Evolutionary conservation across 768 basidiomycete genomes (phyloP).

Genomic region (Mycena rebaudengoi): DNA sequence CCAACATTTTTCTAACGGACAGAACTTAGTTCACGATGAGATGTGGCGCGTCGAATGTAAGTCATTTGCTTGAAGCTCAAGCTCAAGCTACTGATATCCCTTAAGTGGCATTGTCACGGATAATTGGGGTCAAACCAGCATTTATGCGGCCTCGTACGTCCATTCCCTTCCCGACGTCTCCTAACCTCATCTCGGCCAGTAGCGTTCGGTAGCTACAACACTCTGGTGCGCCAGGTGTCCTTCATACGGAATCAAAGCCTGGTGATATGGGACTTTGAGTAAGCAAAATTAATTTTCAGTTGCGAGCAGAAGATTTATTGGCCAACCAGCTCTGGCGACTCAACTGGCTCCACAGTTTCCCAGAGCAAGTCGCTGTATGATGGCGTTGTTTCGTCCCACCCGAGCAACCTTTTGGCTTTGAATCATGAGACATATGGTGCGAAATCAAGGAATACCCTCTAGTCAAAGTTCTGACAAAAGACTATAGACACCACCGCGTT

Average conservation of each 20-base stretch:
- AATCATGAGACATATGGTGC: conserved; percentile 11
- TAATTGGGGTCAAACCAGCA: conserved; percentile 52
- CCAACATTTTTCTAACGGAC: no score
- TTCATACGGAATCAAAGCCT: conserved; percentile 45
- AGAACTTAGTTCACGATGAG: conserved; percentile 44
- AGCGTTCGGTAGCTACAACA: conserved; percentile 58
- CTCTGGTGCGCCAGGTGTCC: conserved; percentile 52
- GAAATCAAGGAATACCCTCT: no score
- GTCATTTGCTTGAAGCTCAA: no score
- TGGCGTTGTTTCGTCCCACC: conserved; percentile 16
- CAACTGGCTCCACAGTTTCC: conserved; percentile 37
- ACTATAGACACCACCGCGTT: conserved; percentile 10
- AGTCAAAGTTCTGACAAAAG: not conserved
- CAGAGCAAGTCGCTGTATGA: conserved; percentile 41
- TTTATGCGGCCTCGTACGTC: conserved; percentile 57
- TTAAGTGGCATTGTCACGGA: conserved; percentile 51
- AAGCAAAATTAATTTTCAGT: not conserved
- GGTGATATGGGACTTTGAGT: conserved; percentile 52
- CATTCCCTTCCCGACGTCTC: not conserved
- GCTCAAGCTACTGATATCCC: not conserved
- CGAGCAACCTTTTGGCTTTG: not conserved
- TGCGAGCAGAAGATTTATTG: not conserved
- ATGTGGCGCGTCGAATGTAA: conserved; percentile 56
- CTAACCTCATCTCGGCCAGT: not conserved
- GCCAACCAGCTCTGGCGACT: conserved; percentile 46